phyloP scores from a whole-genome alignment of 2,329 filamentous ascomycete genomes.

The Cladosporium cucumerinum region DNA sequence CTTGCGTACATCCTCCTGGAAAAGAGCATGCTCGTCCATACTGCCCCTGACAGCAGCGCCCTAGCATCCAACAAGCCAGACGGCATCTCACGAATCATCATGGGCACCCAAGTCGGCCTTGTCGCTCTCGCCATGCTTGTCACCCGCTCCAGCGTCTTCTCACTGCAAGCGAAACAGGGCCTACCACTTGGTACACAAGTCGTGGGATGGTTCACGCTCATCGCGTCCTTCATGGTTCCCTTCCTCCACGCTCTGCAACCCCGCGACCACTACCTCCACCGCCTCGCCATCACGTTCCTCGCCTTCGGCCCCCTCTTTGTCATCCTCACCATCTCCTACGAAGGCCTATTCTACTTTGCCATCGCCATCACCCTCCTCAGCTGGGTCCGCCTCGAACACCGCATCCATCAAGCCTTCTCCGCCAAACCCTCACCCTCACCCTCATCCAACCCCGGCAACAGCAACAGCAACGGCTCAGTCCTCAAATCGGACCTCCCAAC shows the following conservation, averaged over 20 bases:
- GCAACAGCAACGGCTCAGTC: conserved; percentile 18
- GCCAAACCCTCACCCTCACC: conserved; percentile 1
- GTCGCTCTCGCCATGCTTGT: conserved; percentile 78
- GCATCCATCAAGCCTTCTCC: conserved; percentile 51
- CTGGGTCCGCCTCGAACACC: conserved; percentile 91
- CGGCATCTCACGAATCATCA: conserved; percentile 54
- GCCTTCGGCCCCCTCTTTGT: conserved; percentile 92
- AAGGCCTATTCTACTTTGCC: conserved; percentile 90
- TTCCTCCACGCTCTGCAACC: conserved; percentile 76
- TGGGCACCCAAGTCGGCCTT: conserved; percentile 73
- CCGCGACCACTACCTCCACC: conserved; percentile 85
- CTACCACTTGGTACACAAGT: conserved; percentile 84
- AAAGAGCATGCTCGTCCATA: conserved; percentile 53
- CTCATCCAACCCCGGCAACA: neutral
- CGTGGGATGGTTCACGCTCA: conserved; percentile 75
- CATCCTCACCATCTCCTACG: conserved; percentile 94
- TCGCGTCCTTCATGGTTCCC: conserved; percentile 72
- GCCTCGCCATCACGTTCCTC: conserved; percentile 83
- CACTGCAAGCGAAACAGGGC: conserved; percentile 78
- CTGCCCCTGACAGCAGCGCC: conserved; percentile 34
- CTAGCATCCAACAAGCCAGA: conserved; percentile 37
- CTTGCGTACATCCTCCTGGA: conserved; percentile 78
- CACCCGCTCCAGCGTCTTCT: conserved; percentile 79
- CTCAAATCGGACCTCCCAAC: conserved; percentile 21
- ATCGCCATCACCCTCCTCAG: conserved; percentile 79